phyloP scores from a whole-genome alignment of 176 grass and related monocot genomes.

The Rhipidocladum racemiflorum region DNA sequence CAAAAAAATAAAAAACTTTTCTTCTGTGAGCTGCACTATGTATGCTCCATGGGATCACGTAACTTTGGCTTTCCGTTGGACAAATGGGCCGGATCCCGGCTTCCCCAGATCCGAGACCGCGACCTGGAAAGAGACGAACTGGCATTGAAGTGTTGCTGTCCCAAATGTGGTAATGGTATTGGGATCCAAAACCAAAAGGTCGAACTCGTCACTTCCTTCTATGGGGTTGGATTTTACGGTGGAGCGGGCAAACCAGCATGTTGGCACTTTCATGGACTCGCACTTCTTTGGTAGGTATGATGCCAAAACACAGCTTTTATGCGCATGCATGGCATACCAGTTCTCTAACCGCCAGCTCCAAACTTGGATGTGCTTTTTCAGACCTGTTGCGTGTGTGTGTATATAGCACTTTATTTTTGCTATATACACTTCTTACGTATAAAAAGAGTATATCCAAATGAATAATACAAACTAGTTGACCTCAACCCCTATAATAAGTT shows the following conservation, averaged over 20 bases:
- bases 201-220: constrained; percentile 26
- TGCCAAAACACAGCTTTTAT: neutral
- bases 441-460: no score
- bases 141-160: constrained; percentile 29
- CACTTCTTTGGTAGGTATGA: neutral
- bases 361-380: no score
- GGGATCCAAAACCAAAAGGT: constrained; percentile 46
- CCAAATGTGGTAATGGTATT: constrained; percentile 33
- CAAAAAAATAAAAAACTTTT: no score
- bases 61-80: no score
- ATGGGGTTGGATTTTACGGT: neutral
- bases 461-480: no score
- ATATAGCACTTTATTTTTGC: no score
- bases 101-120: neutral
- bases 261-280: constrained; percentile 22
- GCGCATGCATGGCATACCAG: neutral
- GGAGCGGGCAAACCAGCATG: constrained; percentile 6
- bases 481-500: no score
- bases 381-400: no score
- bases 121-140: constrained; percentile 24
- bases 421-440: no score
- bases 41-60: neutral
- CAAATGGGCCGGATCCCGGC: constrained; percentile 27
- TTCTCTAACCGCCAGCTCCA: neutral
- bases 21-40: no score